Conservation (phyloP, 441 rosid genomes). For the Eutrema salsugineum region DNA sequence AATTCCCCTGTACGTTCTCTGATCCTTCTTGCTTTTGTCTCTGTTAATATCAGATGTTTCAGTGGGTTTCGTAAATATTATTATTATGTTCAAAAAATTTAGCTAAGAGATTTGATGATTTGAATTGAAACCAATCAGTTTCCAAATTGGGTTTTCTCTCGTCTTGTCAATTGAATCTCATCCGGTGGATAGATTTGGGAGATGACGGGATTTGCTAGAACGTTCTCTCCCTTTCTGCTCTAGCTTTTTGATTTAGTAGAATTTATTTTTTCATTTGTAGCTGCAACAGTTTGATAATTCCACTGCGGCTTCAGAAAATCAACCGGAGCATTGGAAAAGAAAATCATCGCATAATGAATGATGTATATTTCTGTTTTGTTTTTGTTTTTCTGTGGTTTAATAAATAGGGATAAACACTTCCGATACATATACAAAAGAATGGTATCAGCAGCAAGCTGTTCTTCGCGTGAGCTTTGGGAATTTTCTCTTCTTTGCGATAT, state of each 20-base stretch:
- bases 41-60: neutral
- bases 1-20: constrained; percentile 57
- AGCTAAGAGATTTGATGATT: constrained; percentile 1
- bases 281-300: neutral
- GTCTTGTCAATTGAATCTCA: neutral
- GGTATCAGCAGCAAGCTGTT: constrained; percentile 90
- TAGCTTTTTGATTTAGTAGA: neutral
- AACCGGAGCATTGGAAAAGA: neutral
- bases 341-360: neutral
- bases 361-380: neutral
- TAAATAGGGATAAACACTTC: constrained; percentile 78
- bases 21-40: neutral
- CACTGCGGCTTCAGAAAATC: neutral
- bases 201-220: neutral
- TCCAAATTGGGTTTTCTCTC: constrained; percentile 13
- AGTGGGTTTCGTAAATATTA: neutral
- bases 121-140: neutral
- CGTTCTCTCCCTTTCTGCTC: neutral
- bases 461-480: constrained; percentile 97
- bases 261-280: constrained; percentile 9
- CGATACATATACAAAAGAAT: constrained; percentile 58
- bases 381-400: neutral
- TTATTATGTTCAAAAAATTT: neutral
- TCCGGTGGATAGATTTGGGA: neutral
- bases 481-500: constrained; percentile 68